These are phyloP conservation scores for Ampelomyces quisqualis DNA, from an alignment of 2,329 filamentous ascomycete species.

Conservation along the genomic window DNA sequence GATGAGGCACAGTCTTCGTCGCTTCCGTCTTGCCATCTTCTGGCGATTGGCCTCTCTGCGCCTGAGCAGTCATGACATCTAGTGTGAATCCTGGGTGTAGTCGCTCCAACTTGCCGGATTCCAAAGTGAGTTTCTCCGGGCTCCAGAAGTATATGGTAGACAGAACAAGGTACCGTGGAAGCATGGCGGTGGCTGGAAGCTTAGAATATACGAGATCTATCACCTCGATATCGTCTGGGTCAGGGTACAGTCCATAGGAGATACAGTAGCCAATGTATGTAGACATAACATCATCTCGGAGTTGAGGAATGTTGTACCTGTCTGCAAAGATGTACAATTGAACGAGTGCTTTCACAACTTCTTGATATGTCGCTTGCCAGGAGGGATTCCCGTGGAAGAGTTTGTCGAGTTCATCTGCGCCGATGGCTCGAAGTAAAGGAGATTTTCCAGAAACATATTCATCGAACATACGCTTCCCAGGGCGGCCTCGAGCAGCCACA, in stretches of 20 bases:
- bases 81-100: constrained; percentile 2
- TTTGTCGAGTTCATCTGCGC: constrained; percentile 2
- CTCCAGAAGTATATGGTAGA: constrained; percentile 6
- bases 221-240: constrained; percentile 3
- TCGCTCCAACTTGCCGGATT: constrained; percentile 2
- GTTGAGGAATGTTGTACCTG: constrained; percentile 4
- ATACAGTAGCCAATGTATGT: constrained; percentile 6
- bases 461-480: constrained; percentile 3
- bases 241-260: constrained; percentile 3
- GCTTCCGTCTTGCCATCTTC: constrained; percentile 1
- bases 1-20: constrained; percentile 2
- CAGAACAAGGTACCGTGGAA: constrained; percentile 3
- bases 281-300: constrained; percentile 5
- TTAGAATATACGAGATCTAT: constrained; percentile 4
- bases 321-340: constrained; percentile 5
- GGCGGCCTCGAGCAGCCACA: neutral
- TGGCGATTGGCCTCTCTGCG: constrained; percentile 1
- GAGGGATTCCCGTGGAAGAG: constrained; percentile 3
- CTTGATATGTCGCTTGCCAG: constrained; percentile 6
- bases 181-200: neutral
- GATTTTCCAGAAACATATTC: constrained; percentile 4
- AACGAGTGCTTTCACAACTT: constrained; percentile 5
- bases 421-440: constrained; percentile 1
- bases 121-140: neutral
- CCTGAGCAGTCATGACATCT: constrained; percentile 5